Conservation (phyloP, 75 land plant species). For the Pinus taeda region DNA sequence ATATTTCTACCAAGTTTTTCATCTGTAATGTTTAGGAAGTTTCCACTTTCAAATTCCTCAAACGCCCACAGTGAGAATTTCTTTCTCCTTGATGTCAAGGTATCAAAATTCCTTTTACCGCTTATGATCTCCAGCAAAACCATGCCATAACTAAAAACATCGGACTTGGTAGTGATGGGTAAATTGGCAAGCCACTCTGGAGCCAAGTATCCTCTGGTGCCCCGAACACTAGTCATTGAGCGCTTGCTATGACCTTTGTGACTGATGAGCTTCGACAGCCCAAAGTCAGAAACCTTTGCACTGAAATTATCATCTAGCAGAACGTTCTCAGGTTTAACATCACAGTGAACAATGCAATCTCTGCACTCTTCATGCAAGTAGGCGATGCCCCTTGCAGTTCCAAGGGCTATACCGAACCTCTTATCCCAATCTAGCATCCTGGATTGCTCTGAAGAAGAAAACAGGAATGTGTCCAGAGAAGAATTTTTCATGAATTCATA, state of each 20-base stretch:
- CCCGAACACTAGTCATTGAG: conserved; percentile 44
- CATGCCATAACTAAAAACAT: conserved; percentile 85
- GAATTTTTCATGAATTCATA: conserved; percentile 87
- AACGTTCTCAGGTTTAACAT: conserved; percentile 96
- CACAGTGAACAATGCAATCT: conserved; percentile 88
- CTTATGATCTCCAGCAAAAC: conserved; percentile 82
- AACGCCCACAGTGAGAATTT: conserved; percentile 79
- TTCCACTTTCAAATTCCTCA: conserved; percentile 69
- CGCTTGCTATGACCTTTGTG: conserved; percentile 29
- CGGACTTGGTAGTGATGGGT: conserved; percentile 74
- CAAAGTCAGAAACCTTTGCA: conserved; percentile 90
- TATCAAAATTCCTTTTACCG: conserved; percentile 73
- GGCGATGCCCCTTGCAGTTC: conserved; percentile 86
- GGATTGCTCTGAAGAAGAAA: too few species aligned
- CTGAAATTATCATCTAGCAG: conserved; percentile 72
- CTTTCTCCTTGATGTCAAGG: conserved; percentile 33
- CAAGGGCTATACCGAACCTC: conserved; percentile 65
- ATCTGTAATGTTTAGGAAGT: conserved; percentile 47
- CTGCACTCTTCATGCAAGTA: conserved; percentile 91
- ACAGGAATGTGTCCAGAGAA: conserved; percentile 25
- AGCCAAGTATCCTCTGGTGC: conserved; percentile 81
- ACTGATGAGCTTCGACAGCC: conserved; percentile 64
- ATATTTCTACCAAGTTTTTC: conserved; percentile 36
- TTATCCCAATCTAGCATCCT: conserved; percentile 56
- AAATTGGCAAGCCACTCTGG: conserved; percentile 88